phyloP scores from a whole-genome alignment of 169 alveolate species.

The Cryptosporidium ubiquitum region DNA sequence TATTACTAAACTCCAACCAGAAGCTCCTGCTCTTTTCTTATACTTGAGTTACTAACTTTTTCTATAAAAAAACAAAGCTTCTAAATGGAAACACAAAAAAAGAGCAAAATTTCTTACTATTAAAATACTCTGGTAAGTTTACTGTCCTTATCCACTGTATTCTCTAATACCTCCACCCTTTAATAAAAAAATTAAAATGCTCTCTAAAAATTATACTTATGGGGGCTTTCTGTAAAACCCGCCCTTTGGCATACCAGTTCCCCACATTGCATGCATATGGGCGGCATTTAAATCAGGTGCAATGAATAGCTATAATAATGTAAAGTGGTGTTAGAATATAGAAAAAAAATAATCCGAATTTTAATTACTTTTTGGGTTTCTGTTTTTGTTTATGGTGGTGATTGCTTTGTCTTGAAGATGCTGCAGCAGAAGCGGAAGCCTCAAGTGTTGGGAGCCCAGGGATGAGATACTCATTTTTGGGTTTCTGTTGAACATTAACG shows the following conservation, averaged over 20 bases:
- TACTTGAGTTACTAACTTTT: background rate
- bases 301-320: background rate
- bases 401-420: background rate
- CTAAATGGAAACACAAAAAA: no score
- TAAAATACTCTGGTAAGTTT: background rate
- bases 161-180: background rate
- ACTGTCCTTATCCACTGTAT: background rate
- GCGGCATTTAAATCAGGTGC: background rate
- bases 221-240: background rate
- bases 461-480: conserved; percentile 35
- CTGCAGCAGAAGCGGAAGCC: conserved; percentile 45
- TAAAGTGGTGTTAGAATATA: background rate
- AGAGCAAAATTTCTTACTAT: background rate
- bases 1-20: background rate
- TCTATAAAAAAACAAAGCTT: no score
- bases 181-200: background rate
- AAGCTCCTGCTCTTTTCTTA: background rate
- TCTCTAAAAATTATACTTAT: background rate
- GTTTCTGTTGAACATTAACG: background rate
- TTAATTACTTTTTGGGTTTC: background rate
- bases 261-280: background rate
- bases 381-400: conserved; percentile 5
- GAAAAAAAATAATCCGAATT: background rate
- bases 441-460: conserved; percentile 72
- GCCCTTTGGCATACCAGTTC: background rate